Base-by-base conservation (phyloP, 345 rosid genomes). In the Crucihimalaya himalaica region DNA sequence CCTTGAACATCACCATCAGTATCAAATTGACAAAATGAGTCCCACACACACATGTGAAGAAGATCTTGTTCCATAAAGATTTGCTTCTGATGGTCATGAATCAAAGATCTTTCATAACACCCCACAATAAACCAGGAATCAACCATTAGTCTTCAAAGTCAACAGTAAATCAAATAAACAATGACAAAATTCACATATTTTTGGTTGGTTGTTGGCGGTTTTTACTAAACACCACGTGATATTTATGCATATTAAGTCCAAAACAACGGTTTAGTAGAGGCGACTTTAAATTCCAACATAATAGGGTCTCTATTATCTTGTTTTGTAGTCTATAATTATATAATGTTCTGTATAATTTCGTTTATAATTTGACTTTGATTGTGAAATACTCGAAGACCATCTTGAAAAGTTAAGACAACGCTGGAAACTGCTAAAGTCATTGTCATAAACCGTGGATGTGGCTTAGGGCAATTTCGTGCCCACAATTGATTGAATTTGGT, bases 1-100 rank as follows among this genome's bases (percentile, higher is more conserved):
- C 79, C 74, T 43, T 75, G 54, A 63, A 70, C 71, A 76, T 76
- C 71, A 55, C 35, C 53, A 63, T 76, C 70, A 25, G 42, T 16
- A 68, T 23, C 60, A 76, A 53, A 69, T 60, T 31, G 43, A 69
- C 46, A 60, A 25, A 11, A 10, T 46, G 40, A 67, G 75, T 69
- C 71, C 71, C 65, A 68, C 75, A 70, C 12, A 75, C 68, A 43
- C 60, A 54, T 23, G 80, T 63, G 28, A 43, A 42, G 74, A 51
- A 75, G 47, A 29, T 68, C 70, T 70, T 63, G 51, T 43, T 61
- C 70, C 47, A 15, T 47, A 63, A 52, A 76, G 71, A 76, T 76
- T 63, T 70, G 46, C 46, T 70, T 76, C 80, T 70, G 54, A 37
- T 76, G 71, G 71, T 63, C 58, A 61, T 56, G 11, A 63, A 69